Evolutionary conservation across 768 basidiomycete genomes (phyloP).

Genomic region (Imleria badia): DNA sequence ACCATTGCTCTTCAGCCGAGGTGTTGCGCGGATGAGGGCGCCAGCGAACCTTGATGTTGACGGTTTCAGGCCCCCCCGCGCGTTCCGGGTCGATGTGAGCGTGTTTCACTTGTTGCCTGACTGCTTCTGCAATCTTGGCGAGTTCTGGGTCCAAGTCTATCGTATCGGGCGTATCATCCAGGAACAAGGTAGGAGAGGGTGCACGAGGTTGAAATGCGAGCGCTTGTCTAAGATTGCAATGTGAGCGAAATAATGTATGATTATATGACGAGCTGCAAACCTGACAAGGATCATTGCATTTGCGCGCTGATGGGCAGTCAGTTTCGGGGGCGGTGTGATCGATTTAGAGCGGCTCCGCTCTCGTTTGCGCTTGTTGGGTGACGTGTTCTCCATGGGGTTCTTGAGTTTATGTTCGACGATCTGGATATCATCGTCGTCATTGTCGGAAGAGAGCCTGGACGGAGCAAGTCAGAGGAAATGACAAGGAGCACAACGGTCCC

Average conservation of each 20-base stretch:
- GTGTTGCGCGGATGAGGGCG: conserved; percentile 58
- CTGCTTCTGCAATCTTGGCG: conserved; percentile 49
- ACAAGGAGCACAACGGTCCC: conserved; percentile 4
- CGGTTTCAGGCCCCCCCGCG: conserved; percentile 35
- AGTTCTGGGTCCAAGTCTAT: conserved; percentile 63
- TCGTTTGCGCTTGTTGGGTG: conserved; percentile 44
- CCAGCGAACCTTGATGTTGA: conserved; percentile 63
- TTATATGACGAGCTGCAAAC: conserved; percentile 36
- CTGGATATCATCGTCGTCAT: conserved; percentile 48
- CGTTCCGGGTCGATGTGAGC: conserved; percentile 23
- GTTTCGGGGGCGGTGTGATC: conserved; percentile 71
- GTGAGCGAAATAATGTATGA: conserved; percentile 2
- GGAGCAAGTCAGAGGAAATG: conserved; percentile 9
- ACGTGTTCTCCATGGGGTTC: conserved; percentile 1
- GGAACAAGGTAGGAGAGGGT: conserved; percentile 45
- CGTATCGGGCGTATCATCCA: conserved; percentile 48
- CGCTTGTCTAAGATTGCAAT: conserved; percentile 40
- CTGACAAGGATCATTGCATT: conserved; percentile 59
- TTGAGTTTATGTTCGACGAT: conserved; percentile 37
- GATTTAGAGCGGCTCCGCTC: conserved; percentile 65
- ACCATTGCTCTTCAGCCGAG: conserved; percentile 38
- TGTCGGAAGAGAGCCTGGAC: conserved; percentile 37
- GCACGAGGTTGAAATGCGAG: conserved; percentile 42
- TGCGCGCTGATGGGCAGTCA: conserved; percentile 53
- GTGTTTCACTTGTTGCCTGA: conserved; percentile 30